A percentile compares a stretch with the other conserved stretches of the same genome.
Conservation (phyloP, 768 basidiomycete genomes). For the Tylopilus plumbeoviolaceoides region DNA sequence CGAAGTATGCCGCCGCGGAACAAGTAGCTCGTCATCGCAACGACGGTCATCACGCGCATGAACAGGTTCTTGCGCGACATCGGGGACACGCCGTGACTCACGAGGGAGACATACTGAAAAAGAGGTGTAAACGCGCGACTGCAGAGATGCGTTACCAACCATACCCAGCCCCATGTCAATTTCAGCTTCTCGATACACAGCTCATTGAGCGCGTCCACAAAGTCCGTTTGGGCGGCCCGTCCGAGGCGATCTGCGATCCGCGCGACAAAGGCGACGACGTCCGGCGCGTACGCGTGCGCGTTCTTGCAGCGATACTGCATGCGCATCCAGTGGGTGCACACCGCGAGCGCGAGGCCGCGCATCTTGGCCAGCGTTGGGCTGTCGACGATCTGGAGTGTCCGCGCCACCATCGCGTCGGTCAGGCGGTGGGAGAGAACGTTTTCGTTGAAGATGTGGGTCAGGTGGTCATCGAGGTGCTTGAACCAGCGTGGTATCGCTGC, state of each 20-base stretch:
- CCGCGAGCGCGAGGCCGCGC: constrained; percentile 5
- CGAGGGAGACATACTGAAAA: constrained; percentile 8
- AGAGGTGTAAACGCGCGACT: not conserved
- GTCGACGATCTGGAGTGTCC: constrained; percentile 9
- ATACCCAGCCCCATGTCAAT: constrained; percentile 17
- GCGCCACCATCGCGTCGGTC: constrained; percentile 8
- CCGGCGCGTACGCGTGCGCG: not conserved
- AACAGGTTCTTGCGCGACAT: constrained; percentile 9
- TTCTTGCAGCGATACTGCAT: constrained; percentile 13
- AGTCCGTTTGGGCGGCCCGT: constrained; percentile 1
- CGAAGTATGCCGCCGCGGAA: constrained; percentile 12
- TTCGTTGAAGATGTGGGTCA: constrained; percentile 9
- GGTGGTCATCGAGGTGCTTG: constrained; percentile 13
- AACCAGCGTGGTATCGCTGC: constrained; percentile 8
- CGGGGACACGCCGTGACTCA: not conserved
- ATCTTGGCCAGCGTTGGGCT: constrained; percentile 9
- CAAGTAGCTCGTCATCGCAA: constrained; percentile 14
- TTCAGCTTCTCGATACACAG: constrained; percentile 15
- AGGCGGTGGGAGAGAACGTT: constrained; percentile 3
- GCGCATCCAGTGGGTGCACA: constrained; percentile 15
- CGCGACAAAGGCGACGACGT: constrained; percentile 9
- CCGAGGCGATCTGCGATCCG: constrained; percentile 6
- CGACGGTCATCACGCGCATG: constrained; percentile 11
- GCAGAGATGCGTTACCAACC: not conserved
- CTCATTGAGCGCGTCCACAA: constrained; percentile 6